These are phyloP conservation scores for Penicillium parvum DNA, from an alignment of 495 filamentous ascomycete genomes.

Conservation along the genomic window DNA sequence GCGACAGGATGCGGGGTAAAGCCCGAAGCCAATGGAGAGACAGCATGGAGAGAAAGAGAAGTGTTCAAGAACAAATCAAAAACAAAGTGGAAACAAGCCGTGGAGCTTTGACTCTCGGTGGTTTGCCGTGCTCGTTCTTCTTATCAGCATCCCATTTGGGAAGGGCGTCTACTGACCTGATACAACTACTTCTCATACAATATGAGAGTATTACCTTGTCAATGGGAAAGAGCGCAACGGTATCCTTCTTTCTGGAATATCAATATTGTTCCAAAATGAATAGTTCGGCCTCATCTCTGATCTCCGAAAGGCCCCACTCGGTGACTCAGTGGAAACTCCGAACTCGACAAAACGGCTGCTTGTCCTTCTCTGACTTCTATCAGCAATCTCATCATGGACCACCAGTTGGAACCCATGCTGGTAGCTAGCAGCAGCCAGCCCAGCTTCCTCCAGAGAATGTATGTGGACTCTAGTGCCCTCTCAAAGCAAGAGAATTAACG, in stretches of 20 bases:
- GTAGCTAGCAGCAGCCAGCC: not conserved
- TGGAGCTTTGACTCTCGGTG: not conserved
- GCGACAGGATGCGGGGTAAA: constrained; percentile 12
- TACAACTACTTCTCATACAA: not conserved
- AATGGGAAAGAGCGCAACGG: too few relatives aligned
- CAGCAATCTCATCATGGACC: constrained; percentile 1
- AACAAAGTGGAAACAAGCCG: not conserved
- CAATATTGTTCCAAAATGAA: too few relatives aligned
- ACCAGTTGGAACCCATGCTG: constrained; percentile 8
- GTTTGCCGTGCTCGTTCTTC: not conserved
- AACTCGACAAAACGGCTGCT: not conserved
- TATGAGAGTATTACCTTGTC: too few relatives aligned
- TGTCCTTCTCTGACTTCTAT: not conserved
- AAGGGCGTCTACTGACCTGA: too few relatives aligned
- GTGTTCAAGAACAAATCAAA: not conserved
- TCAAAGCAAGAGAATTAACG: not conserved
- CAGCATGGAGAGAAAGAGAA: not conserved
- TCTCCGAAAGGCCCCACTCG: not conserved
- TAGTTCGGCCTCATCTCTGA: too few relatives aligned
- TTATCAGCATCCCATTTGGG: too few relatives aligned
- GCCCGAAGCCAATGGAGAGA: not conserved
- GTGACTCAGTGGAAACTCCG: not conserved
- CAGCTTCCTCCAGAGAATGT: constrained; percentile 5
- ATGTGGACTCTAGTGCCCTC: not conserved
- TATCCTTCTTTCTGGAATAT: too few relatives aligned